Evolutionary conservation across 2,329 filamentous ascomycete genomes (phyloP).

Genomic region (Aspergillus puulaauensis): DNA sequence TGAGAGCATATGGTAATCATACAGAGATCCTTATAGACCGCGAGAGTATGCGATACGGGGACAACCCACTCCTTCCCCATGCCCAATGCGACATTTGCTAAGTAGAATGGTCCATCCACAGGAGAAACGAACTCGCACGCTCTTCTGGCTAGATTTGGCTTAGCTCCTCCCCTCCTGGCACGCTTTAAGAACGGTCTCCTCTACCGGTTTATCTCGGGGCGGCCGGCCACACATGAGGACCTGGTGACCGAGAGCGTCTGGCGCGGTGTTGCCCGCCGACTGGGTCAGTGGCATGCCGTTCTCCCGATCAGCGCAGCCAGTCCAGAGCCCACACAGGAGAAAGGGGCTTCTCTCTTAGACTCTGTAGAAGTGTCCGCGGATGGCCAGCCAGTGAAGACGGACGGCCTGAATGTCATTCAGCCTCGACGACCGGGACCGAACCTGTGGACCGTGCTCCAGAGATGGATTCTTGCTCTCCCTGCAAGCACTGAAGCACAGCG

Average conservation of each 20-base stretch:
- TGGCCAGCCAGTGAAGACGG: constrained; percentile 14
- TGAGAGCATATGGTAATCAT: constrained; percentile 91
- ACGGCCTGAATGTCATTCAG: constrained; percentile 43
- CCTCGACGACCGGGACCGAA: constrained; percentile 76
- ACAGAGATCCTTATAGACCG: constrained; percentile 96
- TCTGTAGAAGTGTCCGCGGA: constrained; percentile 22
- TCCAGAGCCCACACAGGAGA: constrained; percentile 15
- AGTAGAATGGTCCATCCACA: constrained; percentile 37
- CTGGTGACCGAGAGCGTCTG: constrained; percentile 74
- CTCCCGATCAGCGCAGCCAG: constrained; percentile 56
- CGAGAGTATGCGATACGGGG: constrained; percentile 63
- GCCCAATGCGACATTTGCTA: constrained; percentile 36
- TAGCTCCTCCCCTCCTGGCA: constrained; percentile 84
- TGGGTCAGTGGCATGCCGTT: constrained; percentile 90
- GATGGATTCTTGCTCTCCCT: constrained; percentile 88
- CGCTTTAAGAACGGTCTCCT: constrained; percentile 95
- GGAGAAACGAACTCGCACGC: constrained; percentile 72
- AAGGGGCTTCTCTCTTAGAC: constrained; percentile 19
- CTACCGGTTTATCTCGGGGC: constrained; percentile 85
- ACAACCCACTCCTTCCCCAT: constrained; percentile 9
- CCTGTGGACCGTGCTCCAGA: constrained; percentile 92
- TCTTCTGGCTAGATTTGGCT: constrained; percentile 75
- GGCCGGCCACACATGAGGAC: constrained; percentile 76
- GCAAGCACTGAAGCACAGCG: constrained; percentile 68
- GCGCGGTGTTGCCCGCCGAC: constrained; percentile 75